Evolutionary conservation across 441 rosid genomes (phyloP), one percentile per base, ranked within the genome.

Genomic region (Manihot esculenta): DNA sequence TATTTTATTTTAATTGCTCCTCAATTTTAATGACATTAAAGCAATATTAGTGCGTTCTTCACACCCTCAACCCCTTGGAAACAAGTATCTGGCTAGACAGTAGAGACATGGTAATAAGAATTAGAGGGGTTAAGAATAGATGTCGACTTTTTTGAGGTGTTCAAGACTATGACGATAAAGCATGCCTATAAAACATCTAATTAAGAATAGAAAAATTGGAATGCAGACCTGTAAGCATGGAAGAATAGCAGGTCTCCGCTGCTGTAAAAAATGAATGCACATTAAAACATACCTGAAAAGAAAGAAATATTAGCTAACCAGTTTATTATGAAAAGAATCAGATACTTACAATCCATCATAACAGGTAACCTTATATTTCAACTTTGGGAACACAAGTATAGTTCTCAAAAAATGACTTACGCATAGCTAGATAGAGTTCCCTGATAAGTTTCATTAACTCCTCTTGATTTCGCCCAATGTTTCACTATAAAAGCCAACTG

Each of bases 361-460:
- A 72, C 13, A 48, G 11, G 35, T 3, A n/a, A 47, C 33, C 54
- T 33, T 15, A 41, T 11, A 24, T 64, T 69, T 57, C 41, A 33
- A 61, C 48, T 64, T 73, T 54, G 56, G 56, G 55, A 67, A 74
- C 53, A 49, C 21, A 60, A 35, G 33, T 54, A 18, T 47, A 45
- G 53, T 45, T 49, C 33, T 11, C 30, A 55, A 50, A 59, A 72
- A 66, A 53, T n/a, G 69, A 87, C 99, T 88, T 78, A 92, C 97
- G 99, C 99, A 64, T 94, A 94, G 86, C 99, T 94, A 65, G 99
- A 94, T 30, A 94, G 82, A 41, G 97, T 94, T 82, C 99, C 99
- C 62, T 89, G 97, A 77, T 94, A 92, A 75, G 97, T 92, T 83
- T 84, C 93, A 80, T 92, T 94, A 23, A 94, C 99, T 62, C 82